Evolutionary conservation across 202 grass and related monocot species (phyloP).

Genomic region (Zizania palustris): DNA sequence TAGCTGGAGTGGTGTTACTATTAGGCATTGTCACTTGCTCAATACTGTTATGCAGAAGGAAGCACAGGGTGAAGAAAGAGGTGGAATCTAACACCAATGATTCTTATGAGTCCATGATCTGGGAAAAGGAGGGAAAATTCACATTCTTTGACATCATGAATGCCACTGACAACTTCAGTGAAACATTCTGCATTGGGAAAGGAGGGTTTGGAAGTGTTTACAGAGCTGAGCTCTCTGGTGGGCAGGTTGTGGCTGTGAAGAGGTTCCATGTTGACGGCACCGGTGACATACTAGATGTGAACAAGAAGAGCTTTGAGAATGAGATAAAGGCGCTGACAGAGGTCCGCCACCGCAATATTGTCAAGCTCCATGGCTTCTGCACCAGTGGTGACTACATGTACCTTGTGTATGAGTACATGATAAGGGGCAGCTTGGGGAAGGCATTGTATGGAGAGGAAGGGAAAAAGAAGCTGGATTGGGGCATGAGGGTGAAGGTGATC

Average conservation of each 20-base stretch:
- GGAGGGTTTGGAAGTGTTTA: conserved; percentile 75
- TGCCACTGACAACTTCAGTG: conserved; percentile 71
- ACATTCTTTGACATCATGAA: conserved; percentile 68
- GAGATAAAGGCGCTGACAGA: conserved; percentile 73
- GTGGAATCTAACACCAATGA: conserved; percentile 41
- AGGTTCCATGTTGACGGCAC: conserved; percentile 53
- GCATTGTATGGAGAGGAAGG: conserved; percentile 66
- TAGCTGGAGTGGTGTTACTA: conserved; percentile 52
- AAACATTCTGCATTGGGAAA: conserved; percentile 76
- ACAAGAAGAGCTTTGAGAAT: conserved; percentile 71
- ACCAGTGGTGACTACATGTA: conserved; percentile 68
- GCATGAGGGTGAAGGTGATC: conserved; percentile 64
- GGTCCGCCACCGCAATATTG: conserved; percentile 74
- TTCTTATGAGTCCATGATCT: conserved; percentile 56
- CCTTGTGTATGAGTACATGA: conserved; percentile 79
- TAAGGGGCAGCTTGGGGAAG: conserved; percentile 74
- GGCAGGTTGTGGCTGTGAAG: conserved; percentile 73
- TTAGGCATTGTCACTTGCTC: conserved; percentile 32
- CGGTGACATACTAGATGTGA: conserved; percentile 52
- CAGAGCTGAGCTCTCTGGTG: conserved; percentile 59
- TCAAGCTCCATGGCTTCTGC: conserved; percentile 86
- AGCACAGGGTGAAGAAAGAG: conserved; percentile 42
- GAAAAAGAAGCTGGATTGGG: conserved; percentile 62
- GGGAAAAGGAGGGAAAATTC: conserved; percentile 82
- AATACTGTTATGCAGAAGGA: conserved; percentile 51